Evolutionary conservation across 768 basidiomycete species (phyloP), one percentile per base, ranked within the genome.

Genomic region (Steccherinum ochraceum): DNA sequence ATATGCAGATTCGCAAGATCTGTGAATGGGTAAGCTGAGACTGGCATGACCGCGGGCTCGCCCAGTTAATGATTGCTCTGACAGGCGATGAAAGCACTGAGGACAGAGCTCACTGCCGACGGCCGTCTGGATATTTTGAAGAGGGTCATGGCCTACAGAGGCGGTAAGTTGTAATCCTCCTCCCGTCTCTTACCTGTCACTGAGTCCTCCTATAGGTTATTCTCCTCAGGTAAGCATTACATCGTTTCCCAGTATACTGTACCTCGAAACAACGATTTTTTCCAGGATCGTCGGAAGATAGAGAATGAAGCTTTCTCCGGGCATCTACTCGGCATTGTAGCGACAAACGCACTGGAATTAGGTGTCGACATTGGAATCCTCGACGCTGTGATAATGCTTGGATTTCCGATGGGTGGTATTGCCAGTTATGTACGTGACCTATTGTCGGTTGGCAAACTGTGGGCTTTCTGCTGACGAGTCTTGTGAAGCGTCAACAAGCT

Each of bases 361-460:
- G 91, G 91, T 12, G 85, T 93, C n/a, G 90, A 93, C 58, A 93
- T 93, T 27, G 91, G 89, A 13, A 79, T 77, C n/a, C 65, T 93
- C 47, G 93, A 94, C 61, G 89, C 86, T 5, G 92, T 94, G 40
- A 80, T 95, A 50, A 89, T 92, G 78, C 77, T 93, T 24, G 89
- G 89, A 1, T 92, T 94, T 63, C 92, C 92, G 0, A 73, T 79
- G 49, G 80, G 64, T 19, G 64, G 77, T 40, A 68, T 93, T 27
- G 85, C 92, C 0, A 93, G 89, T 57, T 86, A 92, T 52, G 90
- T 92, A 52, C 59, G 80, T 67, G 25, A 4, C 30, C 7, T 35
- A 35, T 35, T 7, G 30, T 16, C 16, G 16, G 16, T 35, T 35
- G n/a, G n/a, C n/a, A n/a, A n/a, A n/a, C n/a, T n/a, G n/a, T n/a